These are phyloP conservation scores for Candida ficus DNA, from an alignment of 805 yeast genomes.

Conservation along the genomic window DNA sequence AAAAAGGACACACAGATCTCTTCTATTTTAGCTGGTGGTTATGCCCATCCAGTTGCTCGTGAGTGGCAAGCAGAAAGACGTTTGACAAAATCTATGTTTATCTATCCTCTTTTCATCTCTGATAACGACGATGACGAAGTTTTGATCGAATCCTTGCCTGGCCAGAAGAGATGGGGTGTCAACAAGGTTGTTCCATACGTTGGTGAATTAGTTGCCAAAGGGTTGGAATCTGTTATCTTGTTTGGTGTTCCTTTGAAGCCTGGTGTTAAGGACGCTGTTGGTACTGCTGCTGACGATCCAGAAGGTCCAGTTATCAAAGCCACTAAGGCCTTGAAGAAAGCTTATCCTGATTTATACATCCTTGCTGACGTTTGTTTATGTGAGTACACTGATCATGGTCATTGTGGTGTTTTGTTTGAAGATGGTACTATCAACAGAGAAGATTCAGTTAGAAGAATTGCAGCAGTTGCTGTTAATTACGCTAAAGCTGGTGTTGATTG, in stretches of 20 bases:
- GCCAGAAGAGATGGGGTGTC: slow-evolving; percentile 82
- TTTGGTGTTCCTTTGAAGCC: slow-evolving; percentile 86
- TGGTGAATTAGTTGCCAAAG: slow-evolving; percentile 64
- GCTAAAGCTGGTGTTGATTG: slow-evolving; percentile 94
- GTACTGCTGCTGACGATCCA: slow-evolving; percentile 93
- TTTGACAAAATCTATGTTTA: slow-evolving; percentile 81
- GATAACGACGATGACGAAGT: slow-evolving; percentile 79
- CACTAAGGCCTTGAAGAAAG: slow-evolving; percentile 53
- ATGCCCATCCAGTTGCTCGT: slow-evolving; percentile 82
- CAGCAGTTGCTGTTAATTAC: slow-evolving; percentile 91
- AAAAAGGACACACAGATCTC: slow-evolving; percentile 55
- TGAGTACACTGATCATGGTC: slow-evolving; percentile 97
- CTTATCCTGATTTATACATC: slow-evolving; percentile 79
- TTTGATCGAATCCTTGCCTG: slow-evolving; percentile 73
- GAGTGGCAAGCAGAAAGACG: slow-evolving; percentile 90
- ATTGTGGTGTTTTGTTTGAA: slow-evolving; percentile 85
- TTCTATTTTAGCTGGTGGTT: slow-evolving; percentile 88
- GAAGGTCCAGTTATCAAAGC: slow-evolving; percentile 90
- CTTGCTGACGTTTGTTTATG: slow-evolving; percentile 95
- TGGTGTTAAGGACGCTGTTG: slow-evolving; percentile 73
- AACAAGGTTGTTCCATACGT: slow-evolving; percentile 75
- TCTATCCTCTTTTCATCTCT: slow-evolving; percentile 84
- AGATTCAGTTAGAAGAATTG: slow-evolving; percentile 71
- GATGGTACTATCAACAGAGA: slow-evolving; percentile 83
- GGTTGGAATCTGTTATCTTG: slow-evolving; percentile 77